Evolutionary conservation across 495 filamentous ascomycete genomes (phyloP).

Genomic region (Immersiella caudata): DNA sequence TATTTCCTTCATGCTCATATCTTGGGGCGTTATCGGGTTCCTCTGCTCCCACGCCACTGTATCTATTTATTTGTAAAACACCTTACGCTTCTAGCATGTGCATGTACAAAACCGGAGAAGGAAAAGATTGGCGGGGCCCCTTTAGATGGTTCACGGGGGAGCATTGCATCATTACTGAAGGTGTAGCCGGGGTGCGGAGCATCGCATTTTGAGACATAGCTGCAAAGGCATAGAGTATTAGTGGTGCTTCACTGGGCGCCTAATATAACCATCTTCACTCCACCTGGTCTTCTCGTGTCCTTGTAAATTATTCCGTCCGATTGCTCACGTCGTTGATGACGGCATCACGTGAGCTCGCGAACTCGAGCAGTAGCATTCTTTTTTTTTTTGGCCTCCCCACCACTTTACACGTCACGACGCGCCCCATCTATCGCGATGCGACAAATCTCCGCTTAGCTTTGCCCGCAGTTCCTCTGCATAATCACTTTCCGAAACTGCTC

Average conservation of each 20-base stretch:
- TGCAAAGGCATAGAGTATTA: neutral
- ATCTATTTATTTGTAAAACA: neutral
- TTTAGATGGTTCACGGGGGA: conserved; percentile 5
- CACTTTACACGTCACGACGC: conserved; percentile 6
- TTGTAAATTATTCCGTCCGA: neutral
- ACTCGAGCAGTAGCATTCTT: neutral
- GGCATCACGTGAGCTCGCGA: conserved; percentile 2
- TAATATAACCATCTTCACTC: conserved; percentile 14
- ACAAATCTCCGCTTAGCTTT: no score
- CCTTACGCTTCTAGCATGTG: conserved; percentile 7
- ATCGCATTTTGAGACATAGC: neutral
- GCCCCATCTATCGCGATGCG: neutral
- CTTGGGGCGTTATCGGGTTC: conserved; percentile 2
- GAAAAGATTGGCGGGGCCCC: neutral
- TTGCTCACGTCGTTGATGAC: neutral
- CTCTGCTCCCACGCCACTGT: neutral
- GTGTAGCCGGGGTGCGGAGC: neutral
- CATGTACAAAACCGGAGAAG: conserved; percentile 2
- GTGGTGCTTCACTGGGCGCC: neutral
- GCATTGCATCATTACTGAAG: neutral
- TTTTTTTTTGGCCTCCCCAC: neutral
- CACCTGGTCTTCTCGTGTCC: neutral
- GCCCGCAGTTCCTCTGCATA: no score
- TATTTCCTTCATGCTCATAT: neutral
- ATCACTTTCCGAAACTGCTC: no score